Percentiles rank a stretch among this genome's conserved stretches.
These are phyloP conservation scores for Colletotrichum caudatum DNA, from an alignment of 2,329 filamentous ascomycete genomes.

Conservation along the genomic window DNA sequence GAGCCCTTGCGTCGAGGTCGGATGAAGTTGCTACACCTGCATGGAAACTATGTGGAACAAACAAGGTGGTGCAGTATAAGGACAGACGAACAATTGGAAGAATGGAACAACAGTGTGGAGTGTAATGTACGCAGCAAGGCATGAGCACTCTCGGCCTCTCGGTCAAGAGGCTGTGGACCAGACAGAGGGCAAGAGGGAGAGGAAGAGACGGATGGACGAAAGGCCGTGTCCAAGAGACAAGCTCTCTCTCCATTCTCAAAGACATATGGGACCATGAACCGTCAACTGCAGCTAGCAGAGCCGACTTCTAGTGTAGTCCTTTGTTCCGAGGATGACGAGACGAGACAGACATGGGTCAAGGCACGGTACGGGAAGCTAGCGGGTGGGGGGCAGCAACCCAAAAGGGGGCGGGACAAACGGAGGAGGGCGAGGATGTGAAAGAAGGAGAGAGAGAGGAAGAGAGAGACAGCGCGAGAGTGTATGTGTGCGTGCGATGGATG, in stretches of 20 bases:
- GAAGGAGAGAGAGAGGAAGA: no score
- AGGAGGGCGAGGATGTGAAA: no score
- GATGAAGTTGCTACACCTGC: slow-evolving; percentile 35
- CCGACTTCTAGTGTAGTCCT: slow-evolving; percentile 20
- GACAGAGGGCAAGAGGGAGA: neutral
- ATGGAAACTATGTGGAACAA: slow-evolving; percentile 30
- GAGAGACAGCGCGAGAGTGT: no score
- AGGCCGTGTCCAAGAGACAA: neutral
- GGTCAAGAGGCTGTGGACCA: neutral
- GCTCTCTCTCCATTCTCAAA: neutral
- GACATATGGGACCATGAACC: slow-evolving; percentile 5
- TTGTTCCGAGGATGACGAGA: slow-evolving; percentile 39
- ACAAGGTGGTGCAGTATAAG: slow-evolving; percentile 11
- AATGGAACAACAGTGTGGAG: neutral
- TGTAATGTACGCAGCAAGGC: neutral
- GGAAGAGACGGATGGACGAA: neutral
- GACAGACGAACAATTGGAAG: slow-evolving; percentile 3
- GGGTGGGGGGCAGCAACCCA: slow-evolving; percentile 26
- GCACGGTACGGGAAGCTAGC: slow-evolving; percentile 2
- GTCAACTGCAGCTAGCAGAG: slow-evolving; percentile 25
- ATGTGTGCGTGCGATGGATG: neutral
- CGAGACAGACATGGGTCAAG: slow-evolving; percentile 28
- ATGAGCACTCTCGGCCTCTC: neutral
- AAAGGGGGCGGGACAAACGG: slow-evolving; percentile 25
- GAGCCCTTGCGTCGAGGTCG: slow-evolving; percentile 36